Evolutionary conservation across 768 basidiomycete species (phyloP).

Genomic region (Rhizopogon sp.): DNA sequence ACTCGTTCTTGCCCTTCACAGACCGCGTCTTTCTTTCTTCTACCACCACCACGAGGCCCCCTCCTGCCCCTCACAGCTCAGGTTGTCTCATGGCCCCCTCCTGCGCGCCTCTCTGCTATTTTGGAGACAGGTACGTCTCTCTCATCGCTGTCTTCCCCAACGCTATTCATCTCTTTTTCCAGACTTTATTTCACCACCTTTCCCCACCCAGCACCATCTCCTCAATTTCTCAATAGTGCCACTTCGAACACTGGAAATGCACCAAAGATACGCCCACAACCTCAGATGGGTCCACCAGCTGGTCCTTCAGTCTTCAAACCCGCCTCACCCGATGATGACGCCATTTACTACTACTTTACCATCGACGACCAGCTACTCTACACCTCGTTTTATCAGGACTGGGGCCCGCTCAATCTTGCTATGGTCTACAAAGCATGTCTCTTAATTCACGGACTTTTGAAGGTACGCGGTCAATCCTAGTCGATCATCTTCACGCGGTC

Average conservation of each 20-base stretch:
- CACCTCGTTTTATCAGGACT: constrained; percentile 92
- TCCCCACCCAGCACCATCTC: constrained; percentile 64
- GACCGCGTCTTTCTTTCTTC: constrained; percentile 7
- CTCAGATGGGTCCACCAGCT: constrained; percentile 48
- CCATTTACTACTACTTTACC: constrained; percentile 85
- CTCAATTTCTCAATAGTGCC: constrained; percentile 59
- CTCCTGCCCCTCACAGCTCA: not conserved
- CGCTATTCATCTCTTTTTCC: constrained; percentile 8
- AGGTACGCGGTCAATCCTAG: constrained; percentile 42
- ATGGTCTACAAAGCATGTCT: constrained; percentile 94
- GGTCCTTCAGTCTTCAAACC: constrained; percentile 35
- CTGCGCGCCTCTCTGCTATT: constrained; percentile 77
- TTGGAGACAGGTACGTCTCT: constrained; percentile 62
- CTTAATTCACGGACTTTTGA: constrained; percentile 82
- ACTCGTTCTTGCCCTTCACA: constrained; percentile 7
- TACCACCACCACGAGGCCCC: constrained; percentile 5
- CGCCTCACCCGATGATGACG: constrained; percentile 66
- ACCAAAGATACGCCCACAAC: constrained; percentile 59
- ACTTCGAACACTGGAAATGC: constrained; percentile 45
- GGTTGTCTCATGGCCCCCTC: constrained; percentile 30
- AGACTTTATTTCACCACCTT: constrained; percentile 92
- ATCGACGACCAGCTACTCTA: constrained; percentile 91
- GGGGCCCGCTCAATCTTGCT: constrained; percentile 88
- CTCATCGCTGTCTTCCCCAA: constrained; percentile 5
- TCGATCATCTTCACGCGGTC: constrained; percentile 22